A percentile compares a stretch with the other conserved stretches of the same genome.
Conservation (phyloP, 169 alveolate genomes). For the Babesia bovis region DNA sequence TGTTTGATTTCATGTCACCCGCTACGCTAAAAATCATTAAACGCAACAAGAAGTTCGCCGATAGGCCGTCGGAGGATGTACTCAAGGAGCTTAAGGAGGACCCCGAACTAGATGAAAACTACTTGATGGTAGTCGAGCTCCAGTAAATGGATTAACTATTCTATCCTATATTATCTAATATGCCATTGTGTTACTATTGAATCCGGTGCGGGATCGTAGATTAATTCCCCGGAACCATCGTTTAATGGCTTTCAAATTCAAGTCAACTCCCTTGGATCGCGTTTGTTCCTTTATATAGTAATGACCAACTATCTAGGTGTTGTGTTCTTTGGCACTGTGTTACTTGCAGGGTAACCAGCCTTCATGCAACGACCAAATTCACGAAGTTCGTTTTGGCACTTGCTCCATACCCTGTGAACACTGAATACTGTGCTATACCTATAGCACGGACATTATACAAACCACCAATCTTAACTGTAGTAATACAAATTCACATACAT, state of each 20-base stretch:
- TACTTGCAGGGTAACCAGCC: not conserved
- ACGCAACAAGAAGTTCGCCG: slow-evolving; percentile 50
- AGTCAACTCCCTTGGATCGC: no score
- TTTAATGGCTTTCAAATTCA: no score
- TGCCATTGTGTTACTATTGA: not conserved
- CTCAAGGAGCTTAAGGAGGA: slow-evolving; percentile 41
- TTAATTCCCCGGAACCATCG: not conserved
- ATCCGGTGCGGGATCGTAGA: not conserved
- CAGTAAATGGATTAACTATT: no score
- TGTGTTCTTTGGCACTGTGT: no score
- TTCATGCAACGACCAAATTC: slow-evolving; percentile 43
- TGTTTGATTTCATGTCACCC: slow-evolving; percentile 65
- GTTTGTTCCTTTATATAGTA: no score
- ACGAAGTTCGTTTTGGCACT: slow-evolving; percentile 67
- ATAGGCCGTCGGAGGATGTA: slow-evolving; percentile 33
- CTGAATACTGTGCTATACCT: not conserved
- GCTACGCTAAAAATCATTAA: slow-evolving; percentile 26
- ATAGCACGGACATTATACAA: no score
- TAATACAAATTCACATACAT: no score
- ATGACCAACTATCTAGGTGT: not conserved
- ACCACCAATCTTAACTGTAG: no score
- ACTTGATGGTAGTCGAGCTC: slow-evolving; percentile 37
- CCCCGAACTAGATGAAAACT: slow-evolving; percentile 52
- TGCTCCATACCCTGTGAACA: slow-evolving; percentile 63
- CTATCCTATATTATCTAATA: not conserved